Percentiles rank a stretch among this genome's conserved stretches.
These are phyloP conservation scores for Amphicarpaea edgeworthii DNA, from an alignment of 306 rosid genomes.

Conservation along the genomic window DNA sequence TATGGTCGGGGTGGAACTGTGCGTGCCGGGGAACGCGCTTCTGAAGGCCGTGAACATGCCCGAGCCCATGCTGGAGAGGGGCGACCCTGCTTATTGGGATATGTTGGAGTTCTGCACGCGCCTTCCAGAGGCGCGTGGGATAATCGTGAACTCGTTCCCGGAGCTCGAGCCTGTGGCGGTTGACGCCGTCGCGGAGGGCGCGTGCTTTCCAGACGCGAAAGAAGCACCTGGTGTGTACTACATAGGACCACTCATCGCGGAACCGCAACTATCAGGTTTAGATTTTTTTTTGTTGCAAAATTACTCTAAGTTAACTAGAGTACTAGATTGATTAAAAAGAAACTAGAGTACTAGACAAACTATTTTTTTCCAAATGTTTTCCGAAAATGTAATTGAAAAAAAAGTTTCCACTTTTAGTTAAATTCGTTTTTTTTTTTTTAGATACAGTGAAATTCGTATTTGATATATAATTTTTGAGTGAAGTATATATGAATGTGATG, in stretches of 20 bases:
- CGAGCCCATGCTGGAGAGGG: conserved; percentile 12
- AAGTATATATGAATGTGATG: no score
- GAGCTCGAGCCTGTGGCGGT: conserved; percentile 38
- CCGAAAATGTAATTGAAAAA: no score
- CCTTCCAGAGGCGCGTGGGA: conserved; percentile 4
- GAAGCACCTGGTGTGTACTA: conserved; percentile 20
- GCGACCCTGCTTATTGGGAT: conserved; percentile 22
- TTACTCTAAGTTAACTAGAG: no score
- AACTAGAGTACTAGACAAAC: no score
- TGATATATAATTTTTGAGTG: no score
- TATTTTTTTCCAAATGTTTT: no score
- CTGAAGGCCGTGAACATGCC: conserved; percentile 39
- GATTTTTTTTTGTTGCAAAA: no score
- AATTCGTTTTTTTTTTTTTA: no score
- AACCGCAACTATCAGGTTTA: conserved; percentile 42
- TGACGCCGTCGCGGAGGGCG: conserved; percentile 20
- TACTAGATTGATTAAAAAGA: no score
- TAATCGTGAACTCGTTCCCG: conserved; percentile 30
- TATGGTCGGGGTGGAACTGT: conserved; percentile 19
- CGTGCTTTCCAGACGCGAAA: conserved; percentile 3
- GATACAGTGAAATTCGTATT: no score
- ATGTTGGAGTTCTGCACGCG: conserved; percentile 30
- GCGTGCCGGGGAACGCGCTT: conserved; percentile 31
- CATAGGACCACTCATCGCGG: conserved; percentile 44
- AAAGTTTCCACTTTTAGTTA: no score